Evolutionary conservation across 2,329 filamentous ascomycete species (phyloP), one percentile per base, ranked within the genome.

Genomic region (Fusarium denticulatum): DNA sequence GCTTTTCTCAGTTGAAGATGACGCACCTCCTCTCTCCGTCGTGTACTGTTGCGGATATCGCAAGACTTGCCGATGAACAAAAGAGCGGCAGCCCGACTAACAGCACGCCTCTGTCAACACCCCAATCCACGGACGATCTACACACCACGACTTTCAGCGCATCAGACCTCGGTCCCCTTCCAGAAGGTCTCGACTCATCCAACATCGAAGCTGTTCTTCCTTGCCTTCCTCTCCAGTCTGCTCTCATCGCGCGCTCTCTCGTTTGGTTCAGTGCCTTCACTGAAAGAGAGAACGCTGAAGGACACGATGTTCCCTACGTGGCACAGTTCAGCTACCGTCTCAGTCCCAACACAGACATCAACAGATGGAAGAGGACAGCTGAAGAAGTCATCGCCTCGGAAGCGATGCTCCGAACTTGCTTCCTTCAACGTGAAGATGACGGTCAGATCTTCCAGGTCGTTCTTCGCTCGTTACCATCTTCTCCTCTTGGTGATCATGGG

Each of bases 211-310:
- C 26, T 2, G 49, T 72, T 1, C n/a, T 72, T 5, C 69, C 69
- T 10, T 72, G 69, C 4, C 55, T 72, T 1, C 69, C 69, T 42
- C 53, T 72, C 4, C 69, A 72, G n/a, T 72, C 69, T 5, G 64
- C 64, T 1, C 58, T 72, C 7, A 53, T 72, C 36, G 64, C 69
- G 20, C 26, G 64, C 2, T 72, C 69, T 7, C 42, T 72, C 8
- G 64, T 63, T 18, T 24, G 58, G 58, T 39, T 63, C 15, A 49
- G 60, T 34, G 45, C 26, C 32, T 67, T 26, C 36, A 28, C 39
- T 2, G 58, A 26, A 22, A 34, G 9, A 8, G 12, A 9, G 2
- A 16, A 11, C 2, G 5, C 18, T 1, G 37, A 45, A 0, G 39
- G 22, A 1, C 14, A 60, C 4, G 40, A 72, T 15, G 69, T 65